phyloP scores from a whole-genome alignment of 495 filamentous ascomycete genomes.

The Aspergillus conjunctus region DNA sequence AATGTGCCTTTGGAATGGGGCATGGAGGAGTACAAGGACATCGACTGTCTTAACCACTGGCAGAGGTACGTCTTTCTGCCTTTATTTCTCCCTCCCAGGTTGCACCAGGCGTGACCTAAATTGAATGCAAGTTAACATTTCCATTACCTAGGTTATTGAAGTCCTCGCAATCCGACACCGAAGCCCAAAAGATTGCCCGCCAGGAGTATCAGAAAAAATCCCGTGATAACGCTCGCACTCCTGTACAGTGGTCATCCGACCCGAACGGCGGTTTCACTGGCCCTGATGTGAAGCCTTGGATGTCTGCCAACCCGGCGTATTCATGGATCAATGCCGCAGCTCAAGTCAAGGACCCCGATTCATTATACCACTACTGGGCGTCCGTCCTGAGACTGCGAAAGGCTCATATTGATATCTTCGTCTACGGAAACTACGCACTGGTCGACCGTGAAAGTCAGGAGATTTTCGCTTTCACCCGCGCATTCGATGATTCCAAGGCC shows the following conservation, averaged over 20 bases:
- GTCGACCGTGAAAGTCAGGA: slow-evolving; percentile 48
- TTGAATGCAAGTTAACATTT: neutral
- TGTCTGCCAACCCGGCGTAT: slow-evolving; percentile 61
- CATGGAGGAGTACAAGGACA: slow-evolving; percentile 70
- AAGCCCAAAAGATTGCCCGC: slow-evolving; percentile 37
- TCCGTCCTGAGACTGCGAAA: slow-evolving; percentile 56
- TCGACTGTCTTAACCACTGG: slow-evolving; percentile 70
- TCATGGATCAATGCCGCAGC: slow-evolving; percentile 51
- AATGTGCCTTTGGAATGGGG: slow-evolving; percentile 67
- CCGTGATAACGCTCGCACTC: slow-evolving; percentile 59
- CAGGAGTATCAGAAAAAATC: slow-evolving; percentile 54
- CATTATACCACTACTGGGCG: slow-evolving; percentile 56
- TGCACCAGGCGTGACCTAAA: neutral
- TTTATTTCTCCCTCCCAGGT: neutral
- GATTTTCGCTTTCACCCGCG: slow-evolving; percentile 51
- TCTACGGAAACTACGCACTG: slow-evolving; percentile 62
- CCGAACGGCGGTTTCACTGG: slow-evolving; percentile 56
- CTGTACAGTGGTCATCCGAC: slow-evolving; percentile 53
- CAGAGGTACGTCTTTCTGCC: slow-evolving; percentile 35
- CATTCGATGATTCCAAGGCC: slow-evolving; percentile 44
- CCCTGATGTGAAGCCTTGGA: slow-evolving; percentile 59
- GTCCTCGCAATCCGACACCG: slow-evolving; percentile 36
- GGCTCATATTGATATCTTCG: slow-evolving; percentile 56
- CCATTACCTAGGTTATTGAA: slow-evolving; percentile 35
- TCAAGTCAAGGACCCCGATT: slow-evolving; percentile 47